Percentiles rank a stretch among this genome's conserved stretches.
Conservation (phyloP, 2,329 filamentous ascomycete genomes). For the Penicillium sumatraense region DNA sequence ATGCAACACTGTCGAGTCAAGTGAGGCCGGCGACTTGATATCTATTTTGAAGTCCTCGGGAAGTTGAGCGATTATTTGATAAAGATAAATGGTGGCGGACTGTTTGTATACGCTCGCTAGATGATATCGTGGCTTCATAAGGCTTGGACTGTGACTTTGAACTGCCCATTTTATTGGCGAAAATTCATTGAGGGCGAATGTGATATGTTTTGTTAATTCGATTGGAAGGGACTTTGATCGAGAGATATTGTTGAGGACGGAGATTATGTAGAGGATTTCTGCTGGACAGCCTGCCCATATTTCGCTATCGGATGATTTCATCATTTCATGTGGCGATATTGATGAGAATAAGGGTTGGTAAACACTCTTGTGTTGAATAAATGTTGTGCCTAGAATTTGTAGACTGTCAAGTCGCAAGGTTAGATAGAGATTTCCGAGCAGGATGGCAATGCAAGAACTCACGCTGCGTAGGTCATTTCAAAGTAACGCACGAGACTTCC, state of each 20-base stretch:
- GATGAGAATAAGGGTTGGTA: slow-evolving; percentile 17
- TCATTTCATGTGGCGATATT: slow-evolving; percentile 6
- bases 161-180: slow-evolving; percentile 19
- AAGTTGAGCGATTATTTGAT: slow-evolving; percentile 3
- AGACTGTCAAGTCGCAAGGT: neutral
- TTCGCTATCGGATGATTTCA: slow-evolving; percentile 13
- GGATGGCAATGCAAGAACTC: neutral
- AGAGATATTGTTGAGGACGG: slow-evolving; percentile 10
- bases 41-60: neutral
- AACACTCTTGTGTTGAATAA: slow-evolving; percentile 7
- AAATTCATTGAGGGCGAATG: neutral
- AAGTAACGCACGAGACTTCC: neutral
- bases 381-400: slow-evolving; percentile 15
- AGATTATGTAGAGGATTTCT: slow-evolving; percentile 15
- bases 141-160: neutral
- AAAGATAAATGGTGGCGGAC: slow-evolving; percentile 14
- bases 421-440: neutral
- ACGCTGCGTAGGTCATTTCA: slow-evolving; percentile 3
- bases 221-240: neutral
- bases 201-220: neutral
- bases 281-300: slow-evolving; percentile 18
- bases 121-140: slow-evolving; percentile 16
- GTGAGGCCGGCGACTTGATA: neutral
- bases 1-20: slow-evolving; percentile 10
- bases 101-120: slow-evolving; percentile 12